Evolutionary conservation across 345 rosid genomes (phyloP).

Genomic region (Dipteronia sinensis): DNA sequence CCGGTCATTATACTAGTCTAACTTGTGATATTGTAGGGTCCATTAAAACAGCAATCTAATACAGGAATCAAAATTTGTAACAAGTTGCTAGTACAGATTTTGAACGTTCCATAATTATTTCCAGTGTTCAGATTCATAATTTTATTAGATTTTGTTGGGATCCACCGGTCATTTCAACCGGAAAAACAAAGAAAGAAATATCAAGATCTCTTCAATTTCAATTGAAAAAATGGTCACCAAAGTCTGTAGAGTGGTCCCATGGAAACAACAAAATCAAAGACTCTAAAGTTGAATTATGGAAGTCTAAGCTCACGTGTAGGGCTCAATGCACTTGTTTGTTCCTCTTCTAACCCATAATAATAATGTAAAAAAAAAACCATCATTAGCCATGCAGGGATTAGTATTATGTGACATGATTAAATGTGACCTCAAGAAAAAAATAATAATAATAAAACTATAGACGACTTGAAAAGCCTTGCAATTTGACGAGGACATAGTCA

Average conservation of each 20-base stretch:
- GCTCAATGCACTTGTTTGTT: slow-evolving; percentile 15
- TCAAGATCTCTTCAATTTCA: background rate
- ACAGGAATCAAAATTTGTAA: background rate
- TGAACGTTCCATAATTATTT: background rate
- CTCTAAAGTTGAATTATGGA: slow-evolving; percentile 10
- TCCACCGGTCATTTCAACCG: background rate
- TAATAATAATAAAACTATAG: too few relatives aligned
- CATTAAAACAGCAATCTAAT: background rate
- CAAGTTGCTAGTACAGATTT: background rate
- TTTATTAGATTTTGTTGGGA: background rate
- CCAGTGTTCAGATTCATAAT: background rate
- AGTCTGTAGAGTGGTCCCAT: slow-evolving; percentile 12
- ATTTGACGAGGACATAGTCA: too few relatives aligned
- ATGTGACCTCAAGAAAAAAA: slow-evolving; percentile 11
- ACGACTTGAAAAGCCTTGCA: too few relatives aligned
- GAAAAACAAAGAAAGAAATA: background rate
- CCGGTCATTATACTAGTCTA: background rate
- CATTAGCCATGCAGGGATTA: slow-evolving; percentile 35
- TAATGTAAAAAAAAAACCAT: background rate
- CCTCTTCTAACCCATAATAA: background rate
- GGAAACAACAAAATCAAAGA: background rate
- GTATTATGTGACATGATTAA: slow-evolving; percentile 33
- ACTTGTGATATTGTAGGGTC: background rate
- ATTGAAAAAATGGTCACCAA: background rate
- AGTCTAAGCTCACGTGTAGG: slow-evolving; percentile 27